Base-by-base conservation (phyloP, 768 basidiomycete genomes). In the Mycena latifolia region DNA sequence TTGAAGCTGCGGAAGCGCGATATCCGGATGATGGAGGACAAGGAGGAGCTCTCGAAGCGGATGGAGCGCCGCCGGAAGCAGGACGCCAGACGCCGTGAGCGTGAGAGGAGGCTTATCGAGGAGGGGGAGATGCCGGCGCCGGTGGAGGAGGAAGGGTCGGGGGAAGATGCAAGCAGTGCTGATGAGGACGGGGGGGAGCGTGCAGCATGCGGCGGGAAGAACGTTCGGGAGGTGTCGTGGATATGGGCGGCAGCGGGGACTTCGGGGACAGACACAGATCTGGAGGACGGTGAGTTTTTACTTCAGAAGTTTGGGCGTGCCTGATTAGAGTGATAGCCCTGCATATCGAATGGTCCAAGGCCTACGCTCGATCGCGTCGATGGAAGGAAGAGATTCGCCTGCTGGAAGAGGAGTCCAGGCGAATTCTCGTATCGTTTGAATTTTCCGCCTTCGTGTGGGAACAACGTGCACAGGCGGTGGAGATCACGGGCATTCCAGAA, bases 321-420 rank as follows among this genome's bases (percentile, higher is more conserved):
- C 6, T n/a, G 41, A 43, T 5, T 39, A 8, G 17, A 18, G 37
- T 39, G 37, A 14, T 39, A 60, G 60, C 62, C 0, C 39, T 69
- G 5, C 62, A n/a, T 10, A 59, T 71, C 7, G 69, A 71, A 22
- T 71, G 61, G 58, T 60, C 46, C 7, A 64, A 69, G 33, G 58
- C 47, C 1, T 60, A 20, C 9, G 60, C 54, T 4, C 46, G 47
- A 5, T 9, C 22, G 0, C 45, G 51, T 4, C 52, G 48, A 3
- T 70, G 69, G 69, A 33, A 22, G 0, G 69, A 70, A 31, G 67
- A 70, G 45, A 47, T 55, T 0, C 2, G 17, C 5, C 46, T 70
- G 15, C 66, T 70, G 41, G 25, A 45, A 18, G 69, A 53, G 18
- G 69, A 70, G 46, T 46, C 41, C 17, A 3, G 35, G 5, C 35